Evolutionary conservation across 441 rosid species (phyloP).

Genomic region (Populus tomentosa): DNA sequence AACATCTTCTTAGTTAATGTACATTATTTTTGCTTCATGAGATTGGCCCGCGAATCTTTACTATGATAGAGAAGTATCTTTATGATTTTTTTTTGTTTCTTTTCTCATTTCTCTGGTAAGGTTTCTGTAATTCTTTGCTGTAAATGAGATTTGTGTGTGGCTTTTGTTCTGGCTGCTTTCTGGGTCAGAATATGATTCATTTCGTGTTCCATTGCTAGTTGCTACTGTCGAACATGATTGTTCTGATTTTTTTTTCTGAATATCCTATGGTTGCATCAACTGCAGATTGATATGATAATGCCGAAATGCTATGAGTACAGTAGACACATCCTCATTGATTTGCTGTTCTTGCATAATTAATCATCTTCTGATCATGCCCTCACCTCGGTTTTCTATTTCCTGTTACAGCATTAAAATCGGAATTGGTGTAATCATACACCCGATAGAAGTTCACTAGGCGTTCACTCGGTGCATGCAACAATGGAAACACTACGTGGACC

Average conservation of each 20-base stretch:
- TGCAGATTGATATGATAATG: neutral
- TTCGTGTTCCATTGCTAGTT: neutral
- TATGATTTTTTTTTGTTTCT: neutral
- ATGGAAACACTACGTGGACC: conserved; percentile 27
- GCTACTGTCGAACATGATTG: neutral
- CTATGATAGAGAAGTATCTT: neutral
- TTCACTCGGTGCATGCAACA: neutral
- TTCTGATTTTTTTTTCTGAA: neutral
- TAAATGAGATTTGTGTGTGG: neutral
- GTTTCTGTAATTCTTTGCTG: neutral
- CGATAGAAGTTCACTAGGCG: neutral
- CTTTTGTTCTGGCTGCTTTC: neutral
- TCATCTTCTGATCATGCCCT: neutral
- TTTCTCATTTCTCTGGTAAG: neutral
- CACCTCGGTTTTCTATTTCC: too few relatives aligned
- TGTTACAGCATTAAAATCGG: too few relatives aligned
- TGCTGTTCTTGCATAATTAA: neutral
- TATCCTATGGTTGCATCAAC: neutral
- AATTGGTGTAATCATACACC: neutral
- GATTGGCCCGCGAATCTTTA: neutral
- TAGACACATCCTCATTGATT: neutral
- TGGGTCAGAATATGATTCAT: neutral
- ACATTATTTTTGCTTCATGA: neutral
- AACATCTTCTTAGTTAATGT: neutral
- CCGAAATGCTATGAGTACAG: neutral